Base-by-base conservation (phyloP, 768 basidiomycete species). In the Piloderma croceum region DNA sequence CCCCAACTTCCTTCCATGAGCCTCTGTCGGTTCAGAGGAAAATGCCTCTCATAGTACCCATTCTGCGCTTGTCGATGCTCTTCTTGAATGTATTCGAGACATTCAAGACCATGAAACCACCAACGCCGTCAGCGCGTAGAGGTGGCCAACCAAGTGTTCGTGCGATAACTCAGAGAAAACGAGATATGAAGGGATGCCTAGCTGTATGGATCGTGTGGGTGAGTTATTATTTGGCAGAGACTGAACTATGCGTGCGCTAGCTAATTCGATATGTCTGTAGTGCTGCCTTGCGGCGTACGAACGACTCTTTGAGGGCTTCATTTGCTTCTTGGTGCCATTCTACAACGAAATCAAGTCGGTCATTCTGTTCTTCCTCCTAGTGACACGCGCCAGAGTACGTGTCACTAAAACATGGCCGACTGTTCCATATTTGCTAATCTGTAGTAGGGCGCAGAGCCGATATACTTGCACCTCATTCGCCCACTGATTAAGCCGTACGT, bases 161-260 rank as follows among this genome's bases (percentile, higher is more conserved):
- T 24, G 84, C 85, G 9, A 56, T 81, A 47, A 73, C 80, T 19
- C 81, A 83, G 58, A 70, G 89, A 52, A 91, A 91, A 59, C 74
- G 89, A 44, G 77, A 81, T 53, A 83, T 91, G 74, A 91, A 91
- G 59, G 87, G 88, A 15, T 81, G 79, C 55, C 65, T 91, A 35
- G 77, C 85, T 25, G 76, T 90, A 11, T 91, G 90, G 90, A 70
- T 87, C 31, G 79, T 91, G 47, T 91, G 86, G 84, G 89, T 87
- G 64, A 63, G 68, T 60, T 31, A 17, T 19, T 24, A 15, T 31
- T 41, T 25, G 9, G 27, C 15, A 29, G 27, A 34, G 18, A 22
- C 21, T 39, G 12, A 38, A 31, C 32, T 39, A 25, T 27, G 41
- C 50, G 49, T 42, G 52, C 36, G n/a, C n/a, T n/a, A n/a, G n/a